These are phyloP conservation scores for Glaciozyma antarctica DNA, from an alignment of 768 basidiomycete species.

Conservation along the genomic window DNA sequence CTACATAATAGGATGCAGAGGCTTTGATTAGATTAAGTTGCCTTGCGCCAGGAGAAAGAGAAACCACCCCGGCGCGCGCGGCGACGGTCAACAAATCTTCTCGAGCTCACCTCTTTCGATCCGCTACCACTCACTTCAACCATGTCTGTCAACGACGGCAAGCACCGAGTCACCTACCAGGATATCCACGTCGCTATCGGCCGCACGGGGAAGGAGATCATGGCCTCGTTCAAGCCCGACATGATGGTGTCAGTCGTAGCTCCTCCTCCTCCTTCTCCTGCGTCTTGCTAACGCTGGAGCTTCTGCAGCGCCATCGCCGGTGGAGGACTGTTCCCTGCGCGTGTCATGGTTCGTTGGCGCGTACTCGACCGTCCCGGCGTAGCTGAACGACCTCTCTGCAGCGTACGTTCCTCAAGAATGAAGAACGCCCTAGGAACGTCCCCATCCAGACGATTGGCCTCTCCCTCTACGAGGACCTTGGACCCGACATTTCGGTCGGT, in stretches of 20 bases:
- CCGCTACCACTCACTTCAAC: neutral
- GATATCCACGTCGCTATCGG: constrained; percentile 29
- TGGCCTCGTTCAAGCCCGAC: constrained; percentile 48
- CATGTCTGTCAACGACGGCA: constrained; percentile 23
- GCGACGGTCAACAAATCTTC: neutral
- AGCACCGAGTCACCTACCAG: constrained; percentile 18
- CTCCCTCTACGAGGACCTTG: constrained; percentile 81
- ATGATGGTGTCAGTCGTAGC: constrained; percentile 15
- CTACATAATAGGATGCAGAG: too few species aligned
- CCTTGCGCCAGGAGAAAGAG: too few species aligned
- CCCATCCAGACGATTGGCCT: constrained; percentile 67
- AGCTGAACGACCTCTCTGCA: neutral
- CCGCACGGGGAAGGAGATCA: constrained; percentile 48
- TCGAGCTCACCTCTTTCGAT: neutral
- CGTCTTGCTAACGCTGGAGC: neutral
- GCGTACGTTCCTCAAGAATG: constrained; percentile 43
- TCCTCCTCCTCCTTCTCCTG: constrained; percentile 24
- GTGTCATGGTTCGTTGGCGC: neutral
- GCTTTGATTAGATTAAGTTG: too few species aligned
- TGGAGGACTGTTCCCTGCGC: constrained; percentile 21
- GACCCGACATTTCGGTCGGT: neutral
- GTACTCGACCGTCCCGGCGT: neutral
- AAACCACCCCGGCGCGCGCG: neutral
- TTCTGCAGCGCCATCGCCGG: constrained; percentile 26
- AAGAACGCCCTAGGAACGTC: constrained; percentile 51